These are phyloP conservation scores for Hansenula anomala DNA, from an alignment of 1,139 yeast species.

Conservation along the genomic window DNA sequence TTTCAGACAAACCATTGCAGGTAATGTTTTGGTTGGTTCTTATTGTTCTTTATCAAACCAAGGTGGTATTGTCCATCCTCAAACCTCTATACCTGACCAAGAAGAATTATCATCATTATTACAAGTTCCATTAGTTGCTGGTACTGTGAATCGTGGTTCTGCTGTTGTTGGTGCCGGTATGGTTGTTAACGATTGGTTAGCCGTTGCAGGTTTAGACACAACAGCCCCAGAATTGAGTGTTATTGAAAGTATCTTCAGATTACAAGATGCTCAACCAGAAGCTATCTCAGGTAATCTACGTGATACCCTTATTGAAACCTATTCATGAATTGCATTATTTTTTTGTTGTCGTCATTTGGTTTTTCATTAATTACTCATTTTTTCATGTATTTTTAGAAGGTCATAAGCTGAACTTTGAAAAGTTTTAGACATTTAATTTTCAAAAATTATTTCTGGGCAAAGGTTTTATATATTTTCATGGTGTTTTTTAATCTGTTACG, in stretches of 20 bases:
- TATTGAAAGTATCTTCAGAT: conserved; percentile 89
- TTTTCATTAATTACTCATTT: not conserved
- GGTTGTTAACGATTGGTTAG: conserved; percentile 98
- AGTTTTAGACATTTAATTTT: not conserved
- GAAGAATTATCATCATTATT: conserved; percentile 93
- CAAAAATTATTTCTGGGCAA: not conserved
- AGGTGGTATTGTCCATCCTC: conserved; percentile 98
- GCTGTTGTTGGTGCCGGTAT: conserved; percentile 97
- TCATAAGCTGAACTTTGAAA: not conserved
- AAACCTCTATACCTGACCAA: conserved; percentile 94
- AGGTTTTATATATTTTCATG: not conserved
- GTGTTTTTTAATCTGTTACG: not conserved
- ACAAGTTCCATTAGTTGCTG: conserved; percentile 98
- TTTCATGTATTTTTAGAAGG: conserved; percentile 2
- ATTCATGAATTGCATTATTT: conserved; percentile 29
- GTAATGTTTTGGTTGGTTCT: conserved; percentile 95
- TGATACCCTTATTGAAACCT: conserved; percentile 88
- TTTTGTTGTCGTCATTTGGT: not conserved
- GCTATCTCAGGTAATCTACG: conserved; percentile 79
- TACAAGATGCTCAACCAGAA: conserved; percentile 86
- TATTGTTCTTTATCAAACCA: conserved; percentile 94
- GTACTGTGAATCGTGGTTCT: conserved; percentile 97
- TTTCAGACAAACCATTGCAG: conserved; percentile 97
- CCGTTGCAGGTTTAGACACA: conserved; percentile 95
- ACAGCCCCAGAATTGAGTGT: conserved; percentile 98